A percentile compares a stretch with the other conserved stretches of the same genome.
These are phyloP conservation scores for Evernia prunastri DNA, from an alignment of 495 filamentous ascomycete species.

Conservation along the genomic window DNA sequence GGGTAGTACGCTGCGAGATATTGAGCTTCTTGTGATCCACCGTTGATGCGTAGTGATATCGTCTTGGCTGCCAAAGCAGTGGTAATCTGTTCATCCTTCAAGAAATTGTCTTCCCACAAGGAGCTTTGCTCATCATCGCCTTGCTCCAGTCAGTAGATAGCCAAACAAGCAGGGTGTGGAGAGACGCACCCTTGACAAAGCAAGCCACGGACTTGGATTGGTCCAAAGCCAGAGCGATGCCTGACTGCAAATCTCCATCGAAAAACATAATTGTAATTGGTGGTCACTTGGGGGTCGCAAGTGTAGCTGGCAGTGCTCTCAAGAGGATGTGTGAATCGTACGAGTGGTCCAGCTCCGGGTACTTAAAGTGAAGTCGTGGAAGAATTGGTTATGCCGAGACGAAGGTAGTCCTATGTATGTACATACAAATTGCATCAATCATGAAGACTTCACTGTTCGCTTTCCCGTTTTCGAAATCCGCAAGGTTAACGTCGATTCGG, in stretches of 20 bases:
- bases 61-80: constrained; percentile 49
- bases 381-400: not conserved
- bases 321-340: no score
- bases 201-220: constrained; percentile 60
- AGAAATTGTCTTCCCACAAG: constrained; percentile 71
- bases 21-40: constrained; percentile 69
- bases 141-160: constrained; percentile 25
- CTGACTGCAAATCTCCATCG: constrained; percentile 67
- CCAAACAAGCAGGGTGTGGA: constrained; percentile 15
- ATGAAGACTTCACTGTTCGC: constrained; percentile 7
- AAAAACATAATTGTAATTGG: constrained; percentile 60
- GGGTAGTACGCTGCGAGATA: constrained; percentile 78
- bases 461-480: not conserved
- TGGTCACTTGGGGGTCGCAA: not conserved
- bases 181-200: constrained; percentile 57
- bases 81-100: constrained; percentile 43
- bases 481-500: not conserved
- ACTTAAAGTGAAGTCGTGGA: not conserved
- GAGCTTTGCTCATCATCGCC: constrained; percentile 60
- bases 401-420: not conserved
- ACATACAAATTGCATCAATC: not conserved
- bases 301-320: not conserved
- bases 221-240: constrained; percentile 66
- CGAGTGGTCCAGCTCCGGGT: not conserved
- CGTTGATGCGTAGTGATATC: constrained; percentile 59